Base-by-base conservation (phyloP, 441 rosid species). In the Populus hybrid region DNA sequence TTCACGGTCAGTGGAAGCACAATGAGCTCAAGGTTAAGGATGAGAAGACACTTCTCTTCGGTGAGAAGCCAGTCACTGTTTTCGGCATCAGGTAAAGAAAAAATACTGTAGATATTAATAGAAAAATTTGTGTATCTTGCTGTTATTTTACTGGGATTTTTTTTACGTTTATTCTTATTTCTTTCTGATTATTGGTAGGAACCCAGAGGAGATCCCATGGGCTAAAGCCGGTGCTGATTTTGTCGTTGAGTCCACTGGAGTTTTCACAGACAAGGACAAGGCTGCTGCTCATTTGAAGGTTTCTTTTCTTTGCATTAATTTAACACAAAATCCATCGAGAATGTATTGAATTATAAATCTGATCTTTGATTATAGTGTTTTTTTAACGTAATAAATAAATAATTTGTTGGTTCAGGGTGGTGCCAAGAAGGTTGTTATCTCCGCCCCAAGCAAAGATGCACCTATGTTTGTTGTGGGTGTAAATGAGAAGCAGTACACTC, bases 281-380 rank as follows among this genome's bases (percentile, higher is more conserved):
- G 98, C 92, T 79, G 97, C 97, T 81, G 94, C 97, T 77, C 98
- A 92, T 88, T 85, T 93, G 89, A 93, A 93, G 90, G 93, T 91
- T 28, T 65, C 76, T 73, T 16, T 35, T 8, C 38, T 6, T 36
- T 54, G 38, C 20, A 57, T 36, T 40, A 8, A 28, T 42, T 4
- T 4, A 10, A 36, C 20, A 21, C 28, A 4, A n/a, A 10, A 61
- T 21, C 6, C 6, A 61, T 61, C 14, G 12, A 21, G 66, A 61
- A 21, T 61, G 28, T 4, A 3, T 10, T 61, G 66, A 23, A 21
- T 3, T 59, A 59, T 21, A 30, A 30, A 67, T 32, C 71, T 68
- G 71, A 32, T 32, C 0, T 14, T 1, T 26, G 5, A 64, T n/a
- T 10, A 10, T 32, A 3, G 5, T 26, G 16, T 68, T 18, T 8